These are phyloP conservation scores for Vitis cinerea DNA, from an alignment of 164 flowering plant genomes.

Conservation along the genomic window DNA sequence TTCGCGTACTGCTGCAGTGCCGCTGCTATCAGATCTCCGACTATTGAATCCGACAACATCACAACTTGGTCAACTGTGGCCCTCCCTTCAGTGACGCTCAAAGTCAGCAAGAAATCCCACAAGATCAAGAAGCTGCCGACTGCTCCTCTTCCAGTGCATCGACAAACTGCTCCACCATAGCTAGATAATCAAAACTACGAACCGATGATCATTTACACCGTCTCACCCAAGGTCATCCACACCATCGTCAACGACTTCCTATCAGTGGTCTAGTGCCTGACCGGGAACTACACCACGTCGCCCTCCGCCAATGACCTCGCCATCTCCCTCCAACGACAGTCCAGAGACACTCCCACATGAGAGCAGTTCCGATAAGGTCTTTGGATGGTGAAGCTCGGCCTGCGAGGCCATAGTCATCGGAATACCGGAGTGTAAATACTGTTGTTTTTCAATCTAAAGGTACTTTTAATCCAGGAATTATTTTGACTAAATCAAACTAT, in stretches of 20 bases:
- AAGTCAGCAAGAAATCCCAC: conserved; percentile 58
- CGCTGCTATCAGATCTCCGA: no score
- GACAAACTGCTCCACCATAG: not conserved
- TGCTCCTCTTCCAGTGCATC: conserved; percentile 29
- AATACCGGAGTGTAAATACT: no score
- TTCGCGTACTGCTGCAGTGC: no score
- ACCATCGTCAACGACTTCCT: conserved; percentile 24
- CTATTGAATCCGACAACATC: no score
- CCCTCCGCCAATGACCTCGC: conserved; percentile 17
- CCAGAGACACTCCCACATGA: no score
- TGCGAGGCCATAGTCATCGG: no score
- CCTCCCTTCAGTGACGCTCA: conserved; percentile 66
- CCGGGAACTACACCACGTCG: conserved; percentile 20
- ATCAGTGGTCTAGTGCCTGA: conserved; percentile 41
- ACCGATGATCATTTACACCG: conserved; percentile 73
- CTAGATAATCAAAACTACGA: conserved; percentile 8
- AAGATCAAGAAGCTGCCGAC: conserved; percentile 70
- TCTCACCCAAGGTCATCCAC: conserved; percentile 43
- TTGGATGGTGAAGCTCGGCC: no score
- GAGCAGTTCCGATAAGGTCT: no score
- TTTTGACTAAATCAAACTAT: no score
- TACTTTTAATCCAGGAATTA: no score
- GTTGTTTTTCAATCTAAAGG: no score
- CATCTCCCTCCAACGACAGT: conserved; percentile 14
- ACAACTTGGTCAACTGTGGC: conserved; percentile 22